Percentiles rank a stretch among this genome's conserved stretches.
phyloP scores from a whole-genome alignment of 2,329 filamentous ascomycete species.

The Apiospora pterosperma region DNA sequence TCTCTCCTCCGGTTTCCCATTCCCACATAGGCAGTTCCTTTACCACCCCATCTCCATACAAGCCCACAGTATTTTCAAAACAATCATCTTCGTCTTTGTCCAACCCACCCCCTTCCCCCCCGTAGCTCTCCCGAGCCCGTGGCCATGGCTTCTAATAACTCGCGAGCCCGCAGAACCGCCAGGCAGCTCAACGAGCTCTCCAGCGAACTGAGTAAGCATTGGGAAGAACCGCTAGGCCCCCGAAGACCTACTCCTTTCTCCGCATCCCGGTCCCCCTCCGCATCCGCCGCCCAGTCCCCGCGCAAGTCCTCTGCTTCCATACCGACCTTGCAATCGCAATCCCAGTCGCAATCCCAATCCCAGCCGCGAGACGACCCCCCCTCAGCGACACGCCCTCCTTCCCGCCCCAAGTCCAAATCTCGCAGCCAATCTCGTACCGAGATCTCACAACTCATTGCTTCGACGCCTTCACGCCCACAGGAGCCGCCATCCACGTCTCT shows the following conservation, averaged over 20 bases:
- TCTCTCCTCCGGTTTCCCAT: not conserved
- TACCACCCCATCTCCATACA: not conserved
- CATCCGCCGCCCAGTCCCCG: conserved; percentile 4
- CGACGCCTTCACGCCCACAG: not conserved
- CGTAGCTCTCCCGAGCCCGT: not conserved
- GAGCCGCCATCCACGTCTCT: not conserved
- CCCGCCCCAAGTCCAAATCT: not conserved
- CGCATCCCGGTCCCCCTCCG: not conserved
- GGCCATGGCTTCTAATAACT: conserved; percentile 14
- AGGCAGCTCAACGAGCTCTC: conserved; percentile 14
- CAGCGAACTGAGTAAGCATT: conserved; percentile 16
- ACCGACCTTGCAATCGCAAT: not conserved
- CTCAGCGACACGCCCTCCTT: not conserved
- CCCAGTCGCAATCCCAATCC: not conserved
- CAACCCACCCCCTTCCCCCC: not conserved
- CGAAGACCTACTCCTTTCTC: conserved; percentile 10
- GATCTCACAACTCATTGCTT: not conserved
- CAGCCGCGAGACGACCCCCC: not conserved
- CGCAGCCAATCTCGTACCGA: not conserved
- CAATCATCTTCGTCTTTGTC: not conserved
- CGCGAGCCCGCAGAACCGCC: conserved; percentile 13
- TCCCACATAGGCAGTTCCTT: not conserved
- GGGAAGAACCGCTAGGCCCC: conserved; percentile 10
- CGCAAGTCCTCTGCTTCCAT: conserved; percentile 2
- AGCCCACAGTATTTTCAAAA: conserved; percentile 2